These are phyloP conservation scores for Proliferodiscus dingleyae DNA, from an alignment of 2,329 filamentous ascomycete genomes.

Conservation along the genomic window DNA sequence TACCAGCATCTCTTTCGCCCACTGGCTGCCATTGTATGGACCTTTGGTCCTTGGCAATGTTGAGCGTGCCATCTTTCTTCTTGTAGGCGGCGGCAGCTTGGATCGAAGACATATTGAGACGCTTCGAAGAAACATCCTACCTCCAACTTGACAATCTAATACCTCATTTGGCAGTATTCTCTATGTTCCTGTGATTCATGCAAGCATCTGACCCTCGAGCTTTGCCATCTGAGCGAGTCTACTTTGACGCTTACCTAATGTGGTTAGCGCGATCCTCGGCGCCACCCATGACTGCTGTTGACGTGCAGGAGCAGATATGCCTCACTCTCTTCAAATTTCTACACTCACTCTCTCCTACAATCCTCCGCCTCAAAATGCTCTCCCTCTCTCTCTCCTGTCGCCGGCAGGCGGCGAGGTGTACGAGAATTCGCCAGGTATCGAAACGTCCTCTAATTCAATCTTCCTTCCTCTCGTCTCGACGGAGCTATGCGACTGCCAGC, in stretches of 20 bases:
- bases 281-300: not conserved
- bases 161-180: no score
- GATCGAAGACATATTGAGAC: conserved; percentile 6
- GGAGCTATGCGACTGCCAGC: conserved; percentile 49
- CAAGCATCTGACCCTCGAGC: no score
- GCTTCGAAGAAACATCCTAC: no score
- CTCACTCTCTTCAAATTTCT: not conserved
- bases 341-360: not conserved
- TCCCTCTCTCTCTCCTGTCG: not conserved
- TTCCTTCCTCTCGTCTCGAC: not conserved
- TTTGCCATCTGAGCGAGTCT: no score
- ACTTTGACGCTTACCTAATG: not conserved
- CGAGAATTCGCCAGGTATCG: not conserved
- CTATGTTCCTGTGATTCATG: no score
- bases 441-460: not conserved
- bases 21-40: conserved; percentile 78
- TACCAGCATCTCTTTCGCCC: conserved; percentile 53
- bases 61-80: conserved; percentile 87
- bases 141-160: no score
- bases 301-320: no score
- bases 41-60: conserved; percentile 66
- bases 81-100: conserved; percentile 73
- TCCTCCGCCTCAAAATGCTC: not conserved
- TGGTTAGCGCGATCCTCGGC: not conserved
- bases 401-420: not conserved